A percentile compares a stretch with the other conserved stretches of the same genome.
Evolutionary conservation across 768 basidiomycete species (phyloP).

Genomic region (Atractiella rhizophila): DNA sequence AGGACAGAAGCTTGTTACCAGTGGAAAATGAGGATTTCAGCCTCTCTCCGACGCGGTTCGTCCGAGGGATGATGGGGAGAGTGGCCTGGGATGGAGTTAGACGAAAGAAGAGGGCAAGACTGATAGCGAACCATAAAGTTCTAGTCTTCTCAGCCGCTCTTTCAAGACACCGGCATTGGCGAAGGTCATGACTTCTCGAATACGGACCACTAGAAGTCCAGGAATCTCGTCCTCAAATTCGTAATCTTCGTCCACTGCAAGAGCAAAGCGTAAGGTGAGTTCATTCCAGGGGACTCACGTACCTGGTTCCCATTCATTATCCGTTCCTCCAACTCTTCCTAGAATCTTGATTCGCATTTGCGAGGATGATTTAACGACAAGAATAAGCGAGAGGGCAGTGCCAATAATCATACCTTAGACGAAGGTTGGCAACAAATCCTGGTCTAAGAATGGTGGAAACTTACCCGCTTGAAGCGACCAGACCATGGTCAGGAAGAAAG

Average conservation of each 20-base stretch:
- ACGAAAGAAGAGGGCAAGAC: too few species aligned
- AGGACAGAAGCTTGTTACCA: neutral
- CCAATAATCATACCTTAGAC: conserved; percentile 55
- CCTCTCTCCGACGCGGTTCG: conserved; percentile 25
- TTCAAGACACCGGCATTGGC: conserved; percentile 91
- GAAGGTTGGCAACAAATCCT: neutral
- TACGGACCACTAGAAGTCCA: conserved; percentile 63
- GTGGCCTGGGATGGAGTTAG: too few species aligned
- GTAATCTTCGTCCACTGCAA: too few species aligned
- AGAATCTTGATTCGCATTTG: conserved; percentile 71
- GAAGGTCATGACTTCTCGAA: conserved; percentile 76
- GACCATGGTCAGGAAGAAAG: conserved; percentile 62
- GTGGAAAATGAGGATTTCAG: conserved; percentile 7
- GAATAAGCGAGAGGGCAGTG: conserved; percentile 58
- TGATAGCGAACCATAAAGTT: conserved; percentile 73
- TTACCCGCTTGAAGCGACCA: conserved; percentile 54
- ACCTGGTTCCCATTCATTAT: too few species aligned
- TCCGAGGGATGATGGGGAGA: conserved; percentile 68
- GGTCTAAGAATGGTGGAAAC: neutral
- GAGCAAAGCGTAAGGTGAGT: neutral
- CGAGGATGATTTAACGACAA: conserved; percentile 74
- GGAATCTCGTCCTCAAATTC: conserved; percentile 28
- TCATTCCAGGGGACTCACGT: conserved; percentile 16
- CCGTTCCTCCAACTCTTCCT: too few species aligned
- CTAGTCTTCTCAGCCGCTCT: conserved; percentile 58